Evolutionary conservation across 306 rosid species (phyloP), one percentile per base, ranked within the genome.

Genomic region (Biancaea sappan): DNA sequence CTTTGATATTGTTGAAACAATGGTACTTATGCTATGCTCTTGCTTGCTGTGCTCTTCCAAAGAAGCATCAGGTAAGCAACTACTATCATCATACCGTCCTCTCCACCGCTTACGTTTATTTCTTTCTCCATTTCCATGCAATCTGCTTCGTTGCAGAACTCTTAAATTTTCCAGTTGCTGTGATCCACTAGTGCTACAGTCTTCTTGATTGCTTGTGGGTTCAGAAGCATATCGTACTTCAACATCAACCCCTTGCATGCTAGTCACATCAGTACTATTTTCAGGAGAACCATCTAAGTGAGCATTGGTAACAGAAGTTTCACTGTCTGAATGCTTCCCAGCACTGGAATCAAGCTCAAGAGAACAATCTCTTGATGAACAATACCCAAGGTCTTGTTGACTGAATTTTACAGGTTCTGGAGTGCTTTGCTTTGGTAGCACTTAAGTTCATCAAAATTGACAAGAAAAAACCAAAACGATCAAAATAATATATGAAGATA

Each of bases 31-130:
- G 87, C 89, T 78, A 80, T 77, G 74, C 69, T 87, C 96, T 80
- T 79, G 90, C 77, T 85, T 85, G 70, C 62, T 75, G 47, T 70
- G 73, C 82, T 85, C 91, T 61, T 75, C 88, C 64, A 57, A 70
- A 82, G 88, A 85, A 54, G 82, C 69, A 71, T 72, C 84, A 53
- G 76, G 40, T 75, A 79, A 61, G 69, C 76, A 84, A 72, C 81
- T 76, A 62, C 19, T 56, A 75, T 92, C 95, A 79, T 92, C 93
- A 71, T 86, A 86, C 43, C 98, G 88, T 58, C 98, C 98, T 79
- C 89, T 92, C 99, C 99, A 95, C 19, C 99, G 84, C 85, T 95
- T 95, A 53, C 98, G 96, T 75, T 90, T 95, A 64, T 90, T 85
- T 81, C 99, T 80, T 84, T 92, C 98, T 62, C 90, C 91, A 77